A percentile compares a stretch with the other conserved stretches of the same genome.
These are phyloP conservation scores for Diatrype stigma DNA, from an alignment of 2,329 filamentous ascomycete species.

Conservation along the genomic window DNA sequence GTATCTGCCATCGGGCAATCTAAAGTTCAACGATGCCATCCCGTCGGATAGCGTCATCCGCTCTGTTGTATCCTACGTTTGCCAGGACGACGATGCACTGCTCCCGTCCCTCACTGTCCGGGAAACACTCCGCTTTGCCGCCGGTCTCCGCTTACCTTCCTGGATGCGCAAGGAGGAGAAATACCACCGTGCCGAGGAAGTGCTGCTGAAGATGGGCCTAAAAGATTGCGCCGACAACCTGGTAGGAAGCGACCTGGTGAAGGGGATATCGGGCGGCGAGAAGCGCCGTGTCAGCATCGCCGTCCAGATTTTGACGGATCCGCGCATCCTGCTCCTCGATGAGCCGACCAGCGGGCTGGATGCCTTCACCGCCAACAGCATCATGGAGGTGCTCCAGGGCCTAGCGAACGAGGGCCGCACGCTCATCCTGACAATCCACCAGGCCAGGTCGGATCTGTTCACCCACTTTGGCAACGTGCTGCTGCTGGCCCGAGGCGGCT, in stretches of 20 bases:
- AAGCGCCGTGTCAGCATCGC: conserved; percentile 75
- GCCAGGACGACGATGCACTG: conserved; percentile 72
- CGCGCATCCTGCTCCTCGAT: conserved; percentile 67
- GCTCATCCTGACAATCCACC: conserved; percentile 72
- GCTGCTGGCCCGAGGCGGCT: conserved; percentile 65
- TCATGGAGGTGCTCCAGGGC: conserved; percentile 68
- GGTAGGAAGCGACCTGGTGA: conserved; percentile 67
- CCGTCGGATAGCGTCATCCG: conserved; percentile 66
- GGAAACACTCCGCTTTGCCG: conserved; percentile 68
- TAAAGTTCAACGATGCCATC: conserved; percentile 66
- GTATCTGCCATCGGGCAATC: conserved; percentile 57
- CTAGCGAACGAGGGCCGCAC: conserved; percentile 71
- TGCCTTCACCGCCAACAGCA: conserved; percentile 72
- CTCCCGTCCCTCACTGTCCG: conserved; percentile 71
- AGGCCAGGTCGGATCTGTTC: conserved; percentile 71
- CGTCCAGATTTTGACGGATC: conserved; percentile 72
- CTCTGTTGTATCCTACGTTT: conserved; percentile 72
- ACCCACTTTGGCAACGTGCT: conserved; percentile 67
- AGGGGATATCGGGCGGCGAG: conserved; percentile 76
- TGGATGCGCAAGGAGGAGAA: conserved; percentile 70
- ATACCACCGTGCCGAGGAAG: conserved; percentile 62
- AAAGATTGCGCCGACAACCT: conserved; percentile 76
- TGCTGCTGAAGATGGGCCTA: conserved; percentile 69
- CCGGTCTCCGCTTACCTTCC: conserved; percentile 64
- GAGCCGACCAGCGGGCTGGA: conserved; percentile 75